Percentiles rank a stretch among this genome's conserved stretches.
Evolutionary conservation across 768 basidiomycete genomes (phyloP).

Genomic region (Porpolomopsis calyptriformis): DNA sequence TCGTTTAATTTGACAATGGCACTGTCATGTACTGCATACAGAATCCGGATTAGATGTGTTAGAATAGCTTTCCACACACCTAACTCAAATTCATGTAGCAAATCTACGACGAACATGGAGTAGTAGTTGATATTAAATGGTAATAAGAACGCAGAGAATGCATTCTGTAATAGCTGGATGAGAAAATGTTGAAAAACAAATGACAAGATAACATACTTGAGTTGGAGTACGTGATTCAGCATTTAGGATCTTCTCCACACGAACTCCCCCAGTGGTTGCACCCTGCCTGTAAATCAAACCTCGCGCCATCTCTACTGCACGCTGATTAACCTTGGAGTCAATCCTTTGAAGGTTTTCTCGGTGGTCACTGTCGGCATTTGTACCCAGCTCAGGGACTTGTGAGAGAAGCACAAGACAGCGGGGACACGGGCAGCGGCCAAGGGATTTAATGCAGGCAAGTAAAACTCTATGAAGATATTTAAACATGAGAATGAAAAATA

Average conservation of each 20-base stretch:
- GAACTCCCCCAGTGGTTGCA: neutral
- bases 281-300: slow-evolving; percentile 2
- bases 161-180: slow-evolving; percentile 5
- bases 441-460: slow-evolving; percentile 2
- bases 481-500: neutral
- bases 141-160: slow-evolving; percentile 6
- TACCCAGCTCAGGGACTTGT: slow-evolving; percentile 4
- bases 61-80: slow-evolving; percentile 6
- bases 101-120: slow-evolving; percentile 7
- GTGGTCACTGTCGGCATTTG: neutral
- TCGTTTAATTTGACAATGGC: slow-evolving; percentile 4
- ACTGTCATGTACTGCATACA: slow-evolving; percentile 5
- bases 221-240: slow-evolving; percentile 3
- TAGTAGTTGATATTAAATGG: slow-evolving; percentile 7
- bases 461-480: slow-evolving; percentile 3
- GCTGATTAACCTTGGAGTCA: neutral
- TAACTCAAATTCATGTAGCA: slow-evolving; percentile 9
- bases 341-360: neutral
- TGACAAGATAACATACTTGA: slow-evolving; percentile 3
- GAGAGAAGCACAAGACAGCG: slow-evolving; percentile 2
- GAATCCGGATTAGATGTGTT: slow-evolving; percentile 7
- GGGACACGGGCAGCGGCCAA: slow-evolving; percentile 5
- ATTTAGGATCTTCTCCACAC: neutral
- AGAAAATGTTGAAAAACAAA: neutral
- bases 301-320: slow-evolving; percentile 1